A percentile compares a stretch with the other conserved stretches of the same genome.
Conservation (phyloP, 768 basidiomycete species). For the Clitopilus passeckerianus region DNA sequence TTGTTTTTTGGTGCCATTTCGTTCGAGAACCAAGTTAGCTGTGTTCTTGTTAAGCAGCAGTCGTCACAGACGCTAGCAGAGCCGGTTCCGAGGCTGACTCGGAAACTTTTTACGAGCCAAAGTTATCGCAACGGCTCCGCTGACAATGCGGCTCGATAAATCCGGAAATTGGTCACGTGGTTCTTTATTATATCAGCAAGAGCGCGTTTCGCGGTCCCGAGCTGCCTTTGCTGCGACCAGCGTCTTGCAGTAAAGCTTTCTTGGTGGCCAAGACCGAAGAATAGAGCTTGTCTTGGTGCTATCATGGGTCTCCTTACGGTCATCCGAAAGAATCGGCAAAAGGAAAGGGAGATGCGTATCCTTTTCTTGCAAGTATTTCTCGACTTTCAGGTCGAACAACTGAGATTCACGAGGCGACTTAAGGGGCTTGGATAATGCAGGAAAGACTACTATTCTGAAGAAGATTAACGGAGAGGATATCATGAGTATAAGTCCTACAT, state of each 20-base stretch:
- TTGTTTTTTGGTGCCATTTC: slow-evolving; percentile 62
- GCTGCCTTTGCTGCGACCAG: neutral
- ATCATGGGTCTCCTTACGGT: slow-evolving; percentile 92
- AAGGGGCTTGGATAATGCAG: slow-evolving; percentile 97
- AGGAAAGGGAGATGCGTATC: slow-evolving; percentile 95
- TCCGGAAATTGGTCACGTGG: neutral
- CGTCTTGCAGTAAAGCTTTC: neutral
- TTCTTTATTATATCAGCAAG: neutral
- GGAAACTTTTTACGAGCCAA: neutral
- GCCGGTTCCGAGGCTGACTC: neutral
- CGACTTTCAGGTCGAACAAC: neutral
- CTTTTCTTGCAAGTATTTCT: slow-evolving; percentile 74
- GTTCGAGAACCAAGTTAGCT: slow-evolving; percentile 3
- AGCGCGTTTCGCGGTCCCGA: neutral
- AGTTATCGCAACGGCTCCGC: neutral
- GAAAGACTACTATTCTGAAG: slow-evolving; percentile 97
- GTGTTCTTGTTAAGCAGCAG: neutral
- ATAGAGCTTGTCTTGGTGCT: neutral
- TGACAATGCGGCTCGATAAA: neutral
- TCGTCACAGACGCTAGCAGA: neutral
- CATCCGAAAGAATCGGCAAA: slow-evolving; percentile 92
- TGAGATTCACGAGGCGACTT: slow-evolving; percentile 5
- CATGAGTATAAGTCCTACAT: slow-evolving; percentile 80
- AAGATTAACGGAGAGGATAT: slow-evolving; percentile 93
- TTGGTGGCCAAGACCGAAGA: neutral